phyloP scores from a whole-genome alignment of 1,139 yeast species.

The Lodderomyces jiufengensis region DNA sequence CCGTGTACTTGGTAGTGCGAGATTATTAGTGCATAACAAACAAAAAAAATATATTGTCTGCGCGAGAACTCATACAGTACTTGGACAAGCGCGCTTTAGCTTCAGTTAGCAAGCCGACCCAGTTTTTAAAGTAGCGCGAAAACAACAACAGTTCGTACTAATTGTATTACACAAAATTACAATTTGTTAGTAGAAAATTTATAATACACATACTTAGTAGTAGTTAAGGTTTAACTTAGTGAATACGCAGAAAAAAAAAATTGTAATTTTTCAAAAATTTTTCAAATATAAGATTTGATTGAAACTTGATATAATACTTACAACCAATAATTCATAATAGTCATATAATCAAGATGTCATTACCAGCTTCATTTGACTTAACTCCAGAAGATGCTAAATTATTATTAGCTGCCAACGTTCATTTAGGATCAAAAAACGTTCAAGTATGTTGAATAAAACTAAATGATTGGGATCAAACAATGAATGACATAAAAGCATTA shows the following conservation, averaged over 20 bases:
- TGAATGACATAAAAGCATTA: conserved; percentile 1
- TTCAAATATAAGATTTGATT: conserved; percentile 3
- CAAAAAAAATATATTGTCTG: too few species aligned
- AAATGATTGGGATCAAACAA: neutral
- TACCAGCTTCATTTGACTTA: conserved; percentile 86
- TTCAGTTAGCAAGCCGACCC: too few species aligned
- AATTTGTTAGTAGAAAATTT: too few species aligned
- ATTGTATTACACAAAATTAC: too few species aligned
- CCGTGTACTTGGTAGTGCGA: too few species aligned
- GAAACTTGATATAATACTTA: conserved; percentile 10
- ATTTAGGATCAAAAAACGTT: conserved; percentile 99
- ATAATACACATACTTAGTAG: too few species aligned
- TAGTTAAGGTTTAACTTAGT: too few species aligned
- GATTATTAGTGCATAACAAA: too few species aligned
- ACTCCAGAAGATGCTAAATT: conserved; percentile 99
- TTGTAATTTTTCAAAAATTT: conserved; percentile 5
- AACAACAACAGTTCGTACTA: too few species aligned
- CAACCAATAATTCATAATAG: conserved; percentile 6
- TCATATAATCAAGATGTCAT: conserved; percentile 52
- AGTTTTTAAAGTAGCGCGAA: too few species aligned
- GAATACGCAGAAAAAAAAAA: conserved; percentile 4
- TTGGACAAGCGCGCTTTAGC: too few species aligned
- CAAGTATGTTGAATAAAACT: conserved; percentile 64
- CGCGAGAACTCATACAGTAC: too few species aligned
- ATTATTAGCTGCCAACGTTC: conserved; percentile 99